Percentiles rank a stretch among this genome's conserved stretches.
These are phyloP conservation scores for Cercospora sesami DNA, from an alignment of 2,329 filamentous ascomycete genomes.

Conservation along the genomic window DNA sequence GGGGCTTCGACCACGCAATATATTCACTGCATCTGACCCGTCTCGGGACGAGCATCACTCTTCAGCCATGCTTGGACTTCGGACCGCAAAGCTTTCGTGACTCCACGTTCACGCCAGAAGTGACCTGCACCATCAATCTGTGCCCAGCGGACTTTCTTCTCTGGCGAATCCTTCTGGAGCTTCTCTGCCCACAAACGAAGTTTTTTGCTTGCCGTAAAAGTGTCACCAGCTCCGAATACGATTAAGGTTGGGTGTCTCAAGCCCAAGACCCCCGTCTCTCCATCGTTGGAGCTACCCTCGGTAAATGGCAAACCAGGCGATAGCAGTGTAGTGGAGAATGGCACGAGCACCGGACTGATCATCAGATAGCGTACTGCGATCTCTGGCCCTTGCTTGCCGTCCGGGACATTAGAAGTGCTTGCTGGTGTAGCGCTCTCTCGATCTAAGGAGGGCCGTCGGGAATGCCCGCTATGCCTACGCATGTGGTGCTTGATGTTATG, in stretches of 20 bases:
- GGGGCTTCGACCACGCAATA: neutral
- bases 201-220: constrained; percentile 67
- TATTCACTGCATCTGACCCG: neutral
- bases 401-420: neutral
- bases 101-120: constrained; percentile 50
- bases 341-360: constrained; percentile 50
- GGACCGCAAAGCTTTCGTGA: constrained; percentile 31
- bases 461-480: constrained; percentile 25
- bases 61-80: constrained; percentile 31
- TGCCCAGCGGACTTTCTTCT: constrained; percentile 41
- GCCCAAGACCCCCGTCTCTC: constrained; percentile 51
- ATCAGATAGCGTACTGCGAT: constrained; percentile 45
- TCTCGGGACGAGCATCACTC: neutral
- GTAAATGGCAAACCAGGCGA: constrained; percentile 35
- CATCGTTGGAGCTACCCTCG: constrained; percentile 6
- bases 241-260: constrained; percentile 61
- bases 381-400: constrained; percentile 11
- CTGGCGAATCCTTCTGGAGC: constrained; percentile 44
- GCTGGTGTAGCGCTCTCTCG: neutral
- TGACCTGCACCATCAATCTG: constrained; percentile 55
- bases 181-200: constrained; percentile 65
- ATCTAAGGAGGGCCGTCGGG: neutral
- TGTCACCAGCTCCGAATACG: constrained; percentile 73
- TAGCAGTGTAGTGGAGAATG: constrained; percentile 41
- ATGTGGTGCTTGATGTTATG: constrained; percentile 35